Evolutionary conservation across 1,284 basidiomycete genomes (phyloP).

Genomic region (Pterulicium gracile): DNA sequence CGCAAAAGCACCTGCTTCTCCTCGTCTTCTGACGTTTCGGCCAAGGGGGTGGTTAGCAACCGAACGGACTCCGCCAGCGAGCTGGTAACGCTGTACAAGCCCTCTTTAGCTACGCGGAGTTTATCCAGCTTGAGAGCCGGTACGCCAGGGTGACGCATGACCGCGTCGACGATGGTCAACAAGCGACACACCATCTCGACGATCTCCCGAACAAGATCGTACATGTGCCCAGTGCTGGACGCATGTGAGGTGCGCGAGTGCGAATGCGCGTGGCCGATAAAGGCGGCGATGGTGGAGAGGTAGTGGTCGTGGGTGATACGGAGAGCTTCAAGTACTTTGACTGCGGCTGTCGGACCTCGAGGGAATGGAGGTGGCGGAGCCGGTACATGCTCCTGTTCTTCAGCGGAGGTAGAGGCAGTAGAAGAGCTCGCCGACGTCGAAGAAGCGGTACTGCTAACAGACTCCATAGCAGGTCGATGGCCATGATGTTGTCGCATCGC

Average conservation of each 20-base stretch:
- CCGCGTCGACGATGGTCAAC: conserved; percentile 86
- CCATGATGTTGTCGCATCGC: conserved; percentile 23
- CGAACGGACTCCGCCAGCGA: conserved; percentile 85
- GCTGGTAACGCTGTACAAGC: conserved; percentile 78
- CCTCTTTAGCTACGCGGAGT: conserved; percentile 67
- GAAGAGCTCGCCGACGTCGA: conserved; percentile 53
- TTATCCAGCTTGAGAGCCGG: conserved; percentile 43
- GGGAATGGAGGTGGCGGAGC: conserved; percentile 49
- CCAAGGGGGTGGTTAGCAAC: conserved; percentile 44
- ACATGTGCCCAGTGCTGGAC: conserved; percentile 85
- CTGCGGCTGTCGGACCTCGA: conserved; percentile 51
- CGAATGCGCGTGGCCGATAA: conserved; percentile 94
- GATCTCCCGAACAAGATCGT: conserved; percentile 88
- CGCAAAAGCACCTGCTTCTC: conserved; percentile 70
- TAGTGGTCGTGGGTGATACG: conserved; percentile 80
- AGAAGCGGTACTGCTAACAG: conserved; percentile 58
- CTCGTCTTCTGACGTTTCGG: conserved; percentile 63
- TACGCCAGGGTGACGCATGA: conserved; percentile 61
- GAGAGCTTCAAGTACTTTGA: conserved; percentile 60
- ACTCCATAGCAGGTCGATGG: conserved; percentile 27
- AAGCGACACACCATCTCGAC: conserved; percentile 89
- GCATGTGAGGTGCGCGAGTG: conserved; percentile 85
- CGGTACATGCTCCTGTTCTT: conserved; percentile 14
- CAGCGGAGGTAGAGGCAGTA: conserved; percentile 26
- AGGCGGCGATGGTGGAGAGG: conserved; percentile 89